Conservation (phyloP, 192 early-diverging fungal species). For the Rhizophagus sp. region DNA sequence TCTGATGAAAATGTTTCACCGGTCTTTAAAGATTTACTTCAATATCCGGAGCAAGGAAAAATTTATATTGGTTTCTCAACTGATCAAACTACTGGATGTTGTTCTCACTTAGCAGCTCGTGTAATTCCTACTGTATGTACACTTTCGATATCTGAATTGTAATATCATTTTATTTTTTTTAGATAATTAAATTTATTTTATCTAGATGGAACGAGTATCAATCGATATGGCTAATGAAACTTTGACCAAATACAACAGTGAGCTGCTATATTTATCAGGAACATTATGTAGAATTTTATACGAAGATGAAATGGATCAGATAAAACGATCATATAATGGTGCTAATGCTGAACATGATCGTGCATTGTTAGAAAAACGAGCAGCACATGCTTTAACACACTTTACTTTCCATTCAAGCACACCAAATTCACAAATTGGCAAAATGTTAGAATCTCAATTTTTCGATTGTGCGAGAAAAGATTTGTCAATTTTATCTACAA, state of each 20-base stretch:
- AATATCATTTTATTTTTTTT: neutral
- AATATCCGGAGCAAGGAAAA: constrained; percentile 74
- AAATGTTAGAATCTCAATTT: constrained; percentile 60
- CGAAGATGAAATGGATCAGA: constrained; percentile 72
- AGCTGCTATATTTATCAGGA: constrained; percentile 72
- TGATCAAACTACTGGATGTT: constrained; percentile 87
- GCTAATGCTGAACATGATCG: neutral
- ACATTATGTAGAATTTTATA: constrained; percentile 73
- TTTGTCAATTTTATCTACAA: constrained; percentile 64
- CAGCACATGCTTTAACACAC: constrained; percentile 60
- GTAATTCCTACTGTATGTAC: constrained; percentile 78
- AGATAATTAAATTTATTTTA: neutral
- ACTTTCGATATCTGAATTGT: neutral
- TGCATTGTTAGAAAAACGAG: constrained; percentile 46
- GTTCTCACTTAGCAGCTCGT: constrained; percentile 74
- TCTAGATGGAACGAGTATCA: constrained; percentile 72
- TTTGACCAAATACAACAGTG: constrained; percentile 79
- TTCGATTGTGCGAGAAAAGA: constrained; percentile 46
- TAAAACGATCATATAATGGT: constrained; percentile 52
- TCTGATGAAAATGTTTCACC: neutral
- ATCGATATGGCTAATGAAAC: constrained; percentile 87
- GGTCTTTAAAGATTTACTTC: constrained; percentile 77
- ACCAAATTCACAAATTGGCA: constrained; percentile 65
- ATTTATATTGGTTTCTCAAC: constrained; percentile 80
- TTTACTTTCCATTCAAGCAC: constrained; percentile 76